phyloP scores from a whole-genome alignment of 495 filamentous ascomycete genomes.

The Penicillium ucsense region DNA sequence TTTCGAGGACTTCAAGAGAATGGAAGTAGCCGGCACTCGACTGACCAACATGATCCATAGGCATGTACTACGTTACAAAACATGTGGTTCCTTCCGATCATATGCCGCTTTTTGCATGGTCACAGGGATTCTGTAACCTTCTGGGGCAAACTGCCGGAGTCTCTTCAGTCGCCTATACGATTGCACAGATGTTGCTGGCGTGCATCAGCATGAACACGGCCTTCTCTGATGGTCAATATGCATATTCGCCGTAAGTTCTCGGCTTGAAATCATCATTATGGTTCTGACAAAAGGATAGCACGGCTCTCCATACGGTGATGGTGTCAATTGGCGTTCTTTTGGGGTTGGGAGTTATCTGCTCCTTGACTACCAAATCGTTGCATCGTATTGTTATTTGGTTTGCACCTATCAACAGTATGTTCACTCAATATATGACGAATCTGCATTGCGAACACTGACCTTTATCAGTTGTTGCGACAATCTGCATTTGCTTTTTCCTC shows the following conservation, averaged over 20 bases:
- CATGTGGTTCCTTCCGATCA: conserved; percentile 48
- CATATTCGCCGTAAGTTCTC: conserved; percentile 33
- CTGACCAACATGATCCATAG: too few species aligned
- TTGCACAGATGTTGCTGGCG: conserved; percentile 51
- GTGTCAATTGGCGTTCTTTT: conserved; percentile 49
- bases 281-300: conserved; percentile 28
- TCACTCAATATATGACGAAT: background rate
- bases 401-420: conserved; percentile 59
- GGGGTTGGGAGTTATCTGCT: conserved; percentile 53
- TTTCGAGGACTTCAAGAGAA: too few species aligned
- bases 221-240: conserved; percentile 33
- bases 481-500: conserved; percentile 53
- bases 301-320: conserved; percentile 52
- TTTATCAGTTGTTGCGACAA: conserved; percentile 39
- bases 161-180: conserved; percentile 45
- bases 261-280: background rate
- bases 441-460: background rate
- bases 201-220: conserved; percentile 47
- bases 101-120: conserved; percentile 49
- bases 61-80: conserved; percentile 53
- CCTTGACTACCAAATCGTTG: conserved; percentile 52
- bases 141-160: conserved; percentile 52
- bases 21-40: too few species aligned
- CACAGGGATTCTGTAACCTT: conserved; percentile 55
- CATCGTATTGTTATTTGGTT: conserved; percentile 61